Evolutionary conservation across 1,284 basidiomycete species (phyloP), one percentile per base, ranked within the genome.

Genomic region (Sanghuangporus baumii): DNA sequence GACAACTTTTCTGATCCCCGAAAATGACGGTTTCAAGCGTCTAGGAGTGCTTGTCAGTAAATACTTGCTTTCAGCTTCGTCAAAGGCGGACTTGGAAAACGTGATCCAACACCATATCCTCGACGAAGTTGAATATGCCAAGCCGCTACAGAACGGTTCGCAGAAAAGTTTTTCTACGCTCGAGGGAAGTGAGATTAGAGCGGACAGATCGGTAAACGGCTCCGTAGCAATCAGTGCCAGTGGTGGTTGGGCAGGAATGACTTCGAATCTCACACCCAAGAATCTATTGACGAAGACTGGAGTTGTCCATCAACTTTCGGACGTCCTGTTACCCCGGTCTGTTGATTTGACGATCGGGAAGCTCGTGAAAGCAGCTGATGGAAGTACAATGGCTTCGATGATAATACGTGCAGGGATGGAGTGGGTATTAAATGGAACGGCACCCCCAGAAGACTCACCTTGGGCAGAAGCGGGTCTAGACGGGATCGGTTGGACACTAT

Each of bases 301-400:
- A 12, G 93, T 92, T 20, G 83, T 98, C 54, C 96, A 99, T 73
- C 88, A 94, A 69, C 79, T 98, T 60, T 86, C 88, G 12, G 93
- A 96, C 72, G 84, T 99, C 40, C 81, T 96, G 68, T 83, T 98
- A 52, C 97, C 97, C 14, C 84, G 94, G n/a, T 87, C 89, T 4
- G 85, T 98, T 26, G 79, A 92, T 54, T 78, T 99, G 60, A 94
- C 89, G 4, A 79, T 96, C 31, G 89, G 85, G n/a, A 97, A 98
- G 74, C 82, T 99, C 20, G 82, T 96, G 67, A 87, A 86, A 68
- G 96, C 96, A 0, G 92, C 92, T 7, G 92, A 93, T 72, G 90
- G 86, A 54, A 85, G 81, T 37, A 96, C 92, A 2, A 98, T 98
- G 94, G 78, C 84, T 16, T 91, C 89, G 50, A 76, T 99, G 69